phyloP scores from a whole-genome alignment of 1,284 basidiomycete genomes.

The Microbotryum violaceum region DNA sequence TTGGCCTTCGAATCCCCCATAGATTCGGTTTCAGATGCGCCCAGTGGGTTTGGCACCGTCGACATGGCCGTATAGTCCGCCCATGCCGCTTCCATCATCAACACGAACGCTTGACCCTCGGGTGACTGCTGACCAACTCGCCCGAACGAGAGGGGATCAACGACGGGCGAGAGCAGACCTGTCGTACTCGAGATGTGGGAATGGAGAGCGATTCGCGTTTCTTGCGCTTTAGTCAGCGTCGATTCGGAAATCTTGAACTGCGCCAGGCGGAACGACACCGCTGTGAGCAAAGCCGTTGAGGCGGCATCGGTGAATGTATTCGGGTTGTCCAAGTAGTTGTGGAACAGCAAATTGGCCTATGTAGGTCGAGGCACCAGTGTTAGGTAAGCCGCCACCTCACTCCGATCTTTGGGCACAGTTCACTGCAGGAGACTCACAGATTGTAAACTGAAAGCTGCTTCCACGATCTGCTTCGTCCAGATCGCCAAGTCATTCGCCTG shows the following conservation, averaged over 20 bases:
- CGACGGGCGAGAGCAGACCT: conserved; percentile 61
- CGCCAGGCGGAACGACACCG: conserved; percentile 64
- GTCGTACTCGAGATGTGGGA: conserved; percentile 42
- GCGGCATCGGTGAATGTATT: conserved; percentile 67
- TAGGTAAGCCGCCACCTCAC: background rate
- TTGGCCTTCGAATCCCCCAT: too few relatives aligned
- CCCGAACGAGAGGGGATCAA: conserved; percentile 55
- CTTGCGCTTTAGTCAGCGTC: conserved; percentile 12
- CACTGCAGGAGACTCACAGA: background rate
- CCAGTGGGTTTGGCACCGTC: too few relatives aligned
- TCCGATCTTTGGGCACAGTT: background rate
- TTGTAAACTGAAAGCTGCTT: conserved; percentile 3
- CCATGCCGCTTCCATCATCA: conserved; percentile 59
- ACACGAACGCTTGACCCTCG: conserved; percentile 60
- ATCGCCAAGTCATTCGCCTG: conserved; percentile 55
- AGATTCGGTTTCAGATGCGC: too few relatives aligned
- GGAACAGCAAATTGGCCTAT: conserved; percentile 43
- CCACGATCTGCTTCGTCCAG: conserved; percentile 43
- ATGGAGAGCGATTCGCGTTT: conserved; percentile 25
- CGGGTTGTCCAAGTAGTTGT: conserved; percentile 63
- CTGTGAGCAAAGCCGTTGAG: conserved; percentile 65
- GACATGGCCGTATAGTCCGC: conserved; percentile 9
- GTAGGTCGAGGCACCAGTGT: conserved; percentile 5
- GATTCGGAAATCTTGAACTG: conserved; percentile 44
- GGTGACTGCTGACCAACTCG: conserved; percentile 44